Percentiles rank a stretch among this genome's conserved stretches.
Conservation (phyloP, 2,329 filamentous ascomycete species). For the Clarireedia paspali region DNA sequence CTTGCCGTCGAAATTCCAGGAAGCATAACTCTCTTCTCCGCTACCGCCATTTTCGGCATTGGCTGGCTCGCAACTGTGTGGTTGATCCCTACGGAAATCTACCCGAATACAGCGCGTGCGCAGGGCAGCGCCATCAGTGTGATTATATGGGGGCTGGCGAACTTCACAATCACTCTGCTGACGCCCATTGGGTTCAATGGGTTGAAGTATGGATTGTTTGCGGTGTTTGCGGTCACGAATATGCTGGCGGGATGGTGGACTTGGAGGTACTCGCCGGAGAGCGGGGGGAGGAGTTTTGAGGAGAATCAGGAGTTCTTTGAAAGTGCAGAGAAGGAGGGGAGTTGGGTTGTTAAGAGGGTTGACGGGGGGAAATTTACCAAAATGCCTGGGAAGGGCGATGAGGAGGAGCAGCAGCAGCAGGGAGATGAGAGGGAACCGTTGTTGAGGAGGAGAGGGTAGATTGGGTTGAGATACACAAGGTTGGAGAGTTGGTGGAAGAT, state of each 20-base stretch:
- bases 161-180: constrained; percentile 40
- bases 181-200: constrained; percentile 56
- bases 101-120: constrained; percentile 49
- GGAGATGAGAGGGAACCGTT: constrained; percentile 12
- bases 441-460: constrained; percentile 8
- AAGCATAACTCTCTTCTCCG: constrained; percentile 44
- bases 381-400: constrained; percentile 17
- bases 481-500: neutral
- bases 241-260: constrained; percentile 42
- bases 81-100: constrained; percentile 54
- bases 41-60: constrained; percentile 53
- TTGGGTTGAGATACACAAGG: neutral
- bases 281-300: constrained; percentile 46
- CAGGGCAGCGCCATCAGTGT: constrained; percentile 61
- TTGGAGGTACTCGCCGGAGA: constrained; percentile 49
- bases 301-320: constrained; percentile 40
- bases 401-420: constrained; percentile 5
- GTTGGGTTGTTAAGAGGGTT: constrained; percentile 47
- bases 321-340: constrained; percentile 41
- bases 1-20: constrained; percentile 42
- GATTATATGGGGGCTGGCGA: constrained; percentile 51
- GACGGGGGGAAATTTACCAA: constrained; percentile 39
- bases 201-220: constrained; percentile 48
- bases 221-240: constrained; percentile 48
- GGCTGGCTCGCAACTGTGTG: constrained; percentile 53